phyloP scores from a whole-genome alignment of 2,329 filamentous ascomycete genomes.

The Exophiala spinifera region DNA sequence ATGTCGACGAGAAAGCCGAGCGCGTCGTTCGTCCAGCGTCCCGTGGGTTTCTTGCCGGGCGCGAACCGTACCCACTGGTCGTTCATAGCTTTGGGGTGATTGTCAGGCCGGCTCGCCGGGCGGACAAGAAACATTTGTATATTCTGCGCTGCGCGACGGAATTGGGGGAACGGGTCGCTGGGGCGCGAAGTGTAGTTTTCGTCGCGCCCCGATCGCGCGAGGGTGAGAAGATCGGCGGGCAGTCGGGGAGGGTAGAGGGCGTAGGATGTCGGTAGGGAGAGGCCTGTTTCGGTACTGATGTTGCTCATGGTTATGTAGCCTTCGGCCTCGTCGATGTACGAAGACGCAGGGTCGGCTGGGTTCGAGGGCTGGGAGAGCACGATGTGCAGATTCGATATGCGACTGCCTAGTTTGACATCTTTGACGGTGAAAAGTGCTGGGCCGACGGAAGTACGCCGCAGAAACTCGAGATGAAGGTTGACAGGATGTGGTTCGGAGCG shows the following conservation, averaged over 20 bases:
- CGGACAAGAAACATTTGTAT: constrained; percentile 54
- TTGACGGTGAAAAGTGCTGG: constrained; percentile 56
- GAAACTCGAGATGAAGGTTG: constrained; percentile 62
- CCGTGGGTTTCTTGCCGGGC: constrained; percentile 36
- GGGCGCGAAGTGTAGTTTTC: constrained; percentile 46
- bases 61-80: constrained; percentile 68
- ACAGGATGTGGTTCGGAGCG: constrained; percentile 58
- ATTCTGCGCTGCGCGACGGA: constrained; percentile 50
- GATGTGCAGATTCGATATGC: constrained; percentile 62
- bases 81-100: constrained; percentile 32
- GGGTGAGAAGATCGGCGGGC: constrained; percentile 27
- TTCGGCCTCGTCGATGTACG: constrained; percentile 50
- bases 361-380: constrained; percentile 46
- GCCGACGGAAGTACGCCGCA: constrained; percentile 60
- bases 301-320: constrained; percentile 65
- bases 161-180: constrained; percentile 35
- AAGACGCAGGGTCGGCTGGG: constrained; percentile 1
- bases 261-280: constrained; percentile 56
- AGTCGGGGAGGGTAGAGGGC: constrained; percentile 43
- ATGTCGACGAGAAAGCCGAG: constrained; percentile 67
- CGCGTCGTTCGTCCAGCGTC: constrained; percentile 59
- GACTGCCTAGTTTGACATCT: constrained; percentile 63
- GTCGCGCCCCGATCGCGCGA: constrained; percentile 36
- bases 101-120: constrained; percentile 38
- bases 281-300: constrained; percentile 56